Percentiles rank a stretch among this genome's conserved stretches.
Conservation (phyloP, 2,329 filamentous ascomycete genomes). For the Biscogniauxia sp. region DNA sequence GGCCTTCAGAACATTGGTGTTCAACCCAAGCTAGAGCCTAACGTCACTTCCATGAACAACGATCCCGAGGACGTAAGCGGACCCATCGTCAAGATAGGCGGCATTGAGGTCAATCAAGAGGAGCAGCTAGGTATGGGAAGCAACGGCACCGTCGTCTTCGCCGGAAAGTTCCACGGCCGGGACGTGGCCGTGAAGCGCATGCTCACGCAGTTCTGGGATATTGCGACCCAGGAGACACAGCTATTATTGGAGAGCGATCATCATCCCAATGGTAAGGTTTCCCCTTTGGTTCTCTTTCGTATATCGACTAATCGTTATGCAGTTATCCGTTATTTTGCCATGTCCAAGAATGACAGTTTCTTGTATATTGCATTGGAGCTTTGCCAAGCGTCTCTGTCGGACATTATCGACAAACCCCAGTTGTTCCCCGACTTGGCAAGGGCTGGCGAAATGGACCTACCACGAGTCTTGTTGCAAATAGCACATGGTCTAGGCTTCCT, state of each 20-base stretch:
- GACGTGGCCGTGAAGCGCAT: slow-evolving; percentile 96
- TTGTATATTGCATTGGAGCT: slow-evolving; percentile 95
- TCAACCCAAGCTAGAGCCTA: slow-evolving; percentile 55
- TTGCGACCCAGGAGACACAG: slow-evolving; percentile 90
- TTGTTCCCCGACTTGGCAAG: slow-evolving; percentile 67
- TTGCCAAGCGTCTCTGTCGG: slow-evolving; percentile 89
- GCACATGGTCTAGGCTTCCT: slow-evolving; percentile 85
- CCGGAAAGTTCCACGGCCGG: slow-evolving; percentile 89
- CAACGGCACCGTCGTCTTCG: slow-evolving; percentile 95
- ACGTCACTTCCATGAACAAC: slow-evolving; percentile 56
- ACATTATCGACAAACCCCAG: slow-evolving; percentile 77
- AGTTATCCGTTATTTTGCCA: slow-evolving; percentile 95
- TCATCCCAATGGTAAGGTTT: slow-evolving; percentile 70
- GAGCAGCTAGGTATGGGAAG: slow-evolving; percentile 74
- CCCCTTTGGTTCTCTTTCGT: neutral
- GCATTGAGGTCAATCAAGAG: slow-evolving; percentile 62
- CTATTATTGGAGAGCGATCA: slow-evolving; percentile 90
- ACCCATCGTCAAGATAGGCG: slow-evolving; percentile 59
- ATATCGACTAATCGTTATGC: slow-evolving; percentile 23
- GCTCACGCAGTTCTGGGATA: slow-evolving; percentile 92
- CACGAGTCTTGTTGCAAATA: slow-evolving; percentile 81
- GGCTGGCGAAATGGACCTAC: slow-evolving; percentile 72
- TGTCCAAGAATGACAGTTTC: slow-evolving; percentile 84
- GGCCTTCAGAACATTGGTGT: slow-evolving; percentile 60
- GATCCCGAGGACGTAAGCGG: slow-evolving; percentile 60